A percentile compares a stretch with the other conserved stretches of the same genome.
These are phyloP conservation scores for Fusarium papillatum DNA, from an alignment of 2,329 filamentous ascomycete genomes.

Conservation along the genomic window DNA sequence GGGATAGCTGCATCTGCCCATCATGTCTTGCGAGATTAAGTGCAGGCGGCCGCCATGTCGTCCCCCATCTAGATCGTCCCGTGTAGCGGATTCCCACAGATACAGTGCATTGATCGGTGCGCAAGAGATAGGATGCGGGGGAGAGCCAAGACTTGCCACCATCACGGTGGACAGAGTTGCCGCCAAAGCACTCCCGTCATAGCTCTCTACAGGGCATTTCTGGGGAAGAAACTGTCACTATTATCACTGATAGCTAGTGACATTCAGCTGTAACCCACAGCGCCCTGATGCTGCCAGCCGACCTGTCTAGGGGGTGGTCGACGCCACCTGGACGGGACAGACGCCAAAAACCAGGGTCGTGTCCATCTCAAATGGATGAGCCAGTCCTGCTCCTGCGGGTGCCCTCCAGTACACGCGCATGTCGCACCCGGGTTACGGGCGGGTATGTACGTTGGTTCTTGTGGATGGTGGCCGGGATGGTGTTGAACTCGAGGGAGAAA, in stretches of 20 bases:
- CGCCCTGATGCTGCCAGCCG: not conserved
- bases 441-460: not conserved
- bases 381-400: not conserved
- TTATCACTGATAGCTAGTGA: not conserved
- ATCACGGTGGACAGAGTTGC: not conserved
- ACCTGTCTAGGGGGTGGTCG: not conserved
- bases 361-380: not conserved
- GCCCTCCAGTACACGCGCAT: not conserved
- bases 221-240: not conserved
- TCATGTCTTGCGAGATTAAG: not conserved
- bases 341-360: not conserved
- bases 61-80: not conserved
- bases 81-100: not conserved
- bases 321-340: not conserved
- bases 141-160: not conserved
- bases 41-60: not conserved
- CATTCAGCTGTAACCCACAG: not conserved
- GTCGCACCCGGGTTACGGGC: not conserved
- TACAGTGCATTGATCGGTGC: not conserved
- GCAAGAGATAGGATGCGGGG: not conserved
- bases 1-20: not conserved
- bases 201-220: not conserved
- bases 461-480: not conserved
- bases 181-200: not conserved
- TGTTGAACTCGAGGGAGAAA: not conserved